phyloP scores from a whole-genome alignment of 1,139 yeast genomes.

The Candida sp. region DNA sequence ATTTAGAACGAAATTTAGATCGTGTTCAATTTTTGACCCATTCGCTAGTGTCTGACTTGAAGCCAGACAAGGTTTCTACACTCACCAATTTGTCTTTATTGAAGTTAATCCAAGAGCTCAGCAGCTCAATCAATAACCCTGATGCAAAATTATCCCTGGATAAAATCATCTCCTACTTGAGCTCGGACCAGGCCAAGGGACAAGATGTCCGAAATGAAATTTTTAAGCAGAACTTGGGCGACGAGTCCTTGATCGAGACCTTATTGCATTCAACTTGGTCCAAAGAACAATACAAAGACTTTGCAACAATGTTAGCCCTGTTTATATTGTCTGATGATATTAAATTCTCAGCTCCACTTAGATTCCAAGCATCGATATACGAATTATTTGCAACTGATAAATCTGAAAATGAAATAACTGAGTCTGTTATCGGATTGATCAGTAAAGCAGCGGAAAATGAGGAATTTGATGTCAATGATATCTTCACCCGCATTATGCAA shows the following conservation, averaged over 20 bases:
- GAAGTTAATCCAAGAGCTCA: constrained; percentile 22
- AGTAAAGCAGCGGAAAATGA: not conserved
- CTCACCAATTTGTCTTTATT: constrained; percentile 14
- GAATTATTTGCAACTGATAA: constrained; percentile 2
- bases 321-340: constrained; percentile 18
- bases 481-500: constrained; percentile 17
- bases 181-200: constrained; percentile 5
- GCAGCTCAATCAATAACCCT: constrained; percentile 13
- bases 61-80: constrained; percentile 8
- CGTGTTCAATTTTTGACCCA: constrained; percentile 22
- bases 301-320: constrained; percentile 12
- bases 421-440: constrained; percentile 5
- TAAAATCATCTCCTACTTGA: constrained; percentile 7
- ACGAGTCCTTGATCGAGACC: constrained; percentile 20
- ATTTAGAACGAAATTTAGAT: constrained; percentile 27
- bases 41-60: constrained; percentile 7
- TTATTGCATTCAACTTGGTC: constrained; percentile 15
- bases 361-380: constrained; percentile 18
- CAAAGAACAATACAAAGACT: constrained; percentile 2
- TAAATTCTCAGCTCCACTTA: constrained; percentile 17
- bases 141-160: constrained; percentile 6
- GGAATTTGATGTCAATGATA: constrained; percentile 10
- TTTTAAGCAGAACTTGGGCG: constrained; percentile 19
- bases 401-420: constrained; percentile 9
- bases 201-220: constrained; percentile 14